A percentile compares a stretch with the other conserved stretches of the same genome.
Evolutionary conservation across 306 rosid genomes (phyloP).

Genomic region (Luffa acutangula): DNA sequence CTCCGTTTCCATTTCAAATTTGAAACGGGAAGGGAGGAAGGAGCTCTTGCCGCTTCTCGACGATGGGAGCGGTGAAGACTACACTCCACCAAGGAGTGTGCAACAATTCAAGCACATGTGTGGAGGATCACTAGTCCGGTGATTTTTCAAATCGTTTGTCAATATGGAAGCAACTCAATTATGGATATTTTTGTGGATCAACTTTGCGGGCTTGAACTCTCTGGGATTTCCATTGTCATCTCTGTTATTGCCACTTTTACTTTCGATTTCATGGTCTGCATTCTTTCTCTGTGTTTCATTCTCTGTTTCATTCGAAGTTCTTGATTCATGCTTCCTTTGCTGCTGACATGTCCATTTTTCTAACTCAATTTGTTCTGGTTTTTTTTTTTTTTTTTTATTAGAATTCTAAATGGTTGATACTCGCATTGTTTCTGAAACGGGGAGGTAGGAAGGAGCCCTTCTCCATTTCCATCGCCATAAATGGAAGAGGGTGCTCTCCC

Average conservation of each 20-base stretch:
- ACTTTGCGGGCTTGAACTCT: slow-evolving; percentile 47
- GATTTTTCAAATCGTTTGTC: slow-evolving; percentile 31
- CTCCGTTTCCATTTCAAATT: too few species aligned
- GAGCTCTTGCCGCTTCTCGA: not conserved
- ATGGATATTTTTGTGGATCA: slow-evolving; percentile 50
- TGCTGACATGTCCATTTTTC: not conserved
- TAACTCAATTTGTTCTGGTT: not conserved
- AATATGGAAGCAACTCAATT: slow-evolving; percentile 32
- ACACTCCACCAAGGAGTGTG: slow-evolving; percentile 10
- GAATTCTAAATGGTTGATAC: too few species aligned
- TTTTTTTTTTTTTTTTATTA: too few species aligned
- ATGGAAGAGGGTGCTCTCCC: too few species aligned
- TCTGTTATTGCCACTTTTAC: slow-evolving; percentile 47
- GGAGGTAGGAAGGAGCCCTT: too few species aligned
- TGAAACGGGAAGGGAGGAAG: not conserved
- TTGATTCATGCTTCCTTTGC: too few species aligned
- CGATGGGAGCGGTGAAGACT: slow-evolving; percentile 13
- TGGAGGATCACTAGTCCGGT: slow-evolving; percentile 31
- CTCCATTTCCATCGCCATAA: too few species aligned
- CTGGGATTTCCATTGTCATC: slow-evolving; percentile 47
- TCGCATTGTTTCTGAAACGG: too few species aligned
- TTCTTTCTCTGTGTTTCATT: not conserved
- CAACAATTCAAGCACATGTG: slow-evolving; percentile 15
- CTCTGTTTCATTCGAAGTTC: too few species aligned
- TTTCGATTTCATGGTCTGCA: slow-evolving; percentile 38